Evolutionary conservation across 768 basidiomycete species (phyloP).

Genomic region (Podaxis sp.): DNA sequence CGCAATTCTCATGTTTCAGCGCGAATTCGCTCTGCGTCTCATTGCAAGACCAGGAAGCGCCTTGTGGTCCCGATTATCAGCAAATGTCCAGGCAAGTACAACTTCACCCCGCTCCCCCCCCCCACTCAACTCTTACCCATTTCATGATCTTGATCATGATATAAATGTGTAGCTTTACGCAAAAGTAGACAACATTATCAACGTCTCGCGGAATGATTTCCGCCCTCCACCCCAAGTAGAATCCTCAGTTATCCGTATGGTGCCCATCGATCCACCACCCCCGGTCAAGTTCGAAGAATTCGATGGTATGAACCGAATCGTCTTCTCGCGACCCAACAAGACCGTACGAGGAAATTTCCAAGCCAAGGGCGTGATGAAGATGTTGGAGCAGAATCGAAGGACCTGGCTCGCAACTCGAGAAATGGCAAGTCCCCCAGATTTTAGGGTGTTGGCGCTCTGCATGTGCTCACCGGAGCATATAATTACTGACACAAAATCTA

Average conservation of each 20-base stretch:
- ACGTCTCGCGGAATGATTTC: constrained; percentile 96
- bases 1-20: constrained; percentile 99
- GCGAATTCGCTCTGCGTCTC: constrained; percentile 93
- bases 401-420: constrained; percentile 87
- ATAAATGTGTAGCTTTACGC: constrained; percentile 61
- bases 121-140: not conserved
- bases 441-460: not conserved
- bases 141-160: not conserved
- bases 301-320: constrained; percentile 88
- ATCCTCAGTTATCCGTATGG: constrained; percentile 85
- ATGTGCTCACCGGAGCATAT: not conserved
- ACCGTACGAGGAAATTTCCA: constrained; percentile 84
- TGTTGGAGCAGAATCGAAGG: constrained; percentile 90
- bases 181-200: constrained; percentile 93
- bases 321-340: constrained; percentile 90
- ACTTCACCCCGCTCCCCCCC: not conserved
- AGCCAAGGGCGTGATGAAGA: constrained; percentile 91
- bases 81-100: constrained; percentile 74
- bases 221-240: constrained; percentile 94
- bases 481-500: not conserved
- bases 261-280: constrained; percentile 91
- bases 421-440: constrained; percentile 33
- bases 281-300: constrained; percentile 97
- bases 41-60: constrained; percentile 79
- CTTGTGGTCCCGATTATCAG: constrained; percentile 91